Conservation (phyloP, 331 rosid genomes). For the Spiraea crenata region DNA sequence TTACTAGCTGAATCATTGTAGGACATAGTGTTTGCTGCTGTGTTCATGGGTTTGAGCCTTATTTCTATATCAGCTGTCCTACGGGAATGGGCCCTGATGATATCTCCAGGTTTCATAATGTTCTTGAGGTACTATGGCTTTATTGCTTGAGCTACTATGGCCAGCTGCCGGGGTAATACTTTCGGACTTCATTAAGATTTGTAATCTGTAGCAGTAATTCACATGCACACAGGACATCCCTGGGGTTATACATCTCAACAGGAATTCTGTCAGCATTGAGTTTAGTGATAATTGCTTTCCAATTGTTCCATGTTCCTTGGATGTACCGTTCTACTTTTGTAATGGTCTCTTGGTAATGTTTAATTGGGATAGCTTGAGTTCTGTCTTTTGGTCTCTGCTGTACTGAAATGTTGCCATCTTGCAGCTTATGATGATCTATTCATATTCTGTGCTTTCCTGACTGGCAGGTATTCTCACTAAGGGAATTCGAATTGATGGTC, state of each 20-base stretch:
- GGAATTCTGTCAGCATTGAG: too few species aligned
- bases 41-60: conserved; percentile 96
- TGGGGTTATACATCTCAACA: too few species aligned
- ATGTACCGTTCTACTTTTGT: background rate
- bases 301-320: background rate
- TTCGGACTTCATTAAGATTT: background rate
- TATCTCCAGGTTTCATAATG: conserved; percentile 63
- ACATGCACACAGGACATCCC: background rate
- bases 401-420: conserved; percentile 1
- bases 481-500: conserved; percentile 85
- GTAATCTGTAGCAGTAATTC: background rate
- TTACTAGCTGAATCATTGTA: conserved; percentile 25
- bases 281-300: background rate
- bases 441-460: conserved; percentile 15
- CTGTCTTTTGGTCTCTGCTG: background rate
- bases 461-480: conserved; percentile 87
- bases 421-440: conserved; percentile 14
- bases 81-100: conserved; percentile 92
- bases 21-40: conserved; percentile 95
- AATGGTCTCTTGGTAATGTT: background rate
- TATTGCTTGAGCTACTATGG: conserved; percentile 29
- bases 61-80: conserved; percentile 82
- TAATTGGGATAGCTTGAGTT: background rate
- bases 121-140: conserved; percentile 67
- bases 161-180: conserved; percentile 87